A percentile compares a stretch with the other conserved stretches of the same genome.
Evolutionary conservation across 768 basidiomycete genomes (phyloP).

Genomic region (Russula griseocarnosa): DNA sequence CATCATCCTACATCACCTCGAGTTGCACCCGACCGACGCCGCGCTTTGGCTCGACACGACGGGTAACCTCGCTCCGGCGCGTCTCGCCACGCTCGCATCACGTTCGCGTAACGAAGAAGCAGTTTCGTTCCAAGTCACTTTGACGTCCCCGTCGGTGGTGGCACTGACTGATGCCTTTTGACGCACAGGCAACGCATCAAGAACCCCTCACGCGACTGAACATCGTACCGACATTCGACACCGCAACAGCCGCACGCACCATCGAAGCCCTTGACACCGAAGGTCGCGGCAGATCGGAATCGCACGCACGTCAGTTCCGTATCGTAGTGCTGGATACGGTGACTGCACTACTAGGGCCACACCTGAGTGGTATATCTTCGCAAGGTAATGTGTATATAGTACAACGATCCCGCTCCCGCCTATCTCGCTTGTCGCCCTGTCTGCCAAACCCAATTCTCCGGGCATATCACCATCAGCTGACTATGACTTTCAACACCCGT

Average conservation of each 20-base stretch:
- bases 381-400: slow-evolving; percentile 47
- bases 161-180: not conserved
- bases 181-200: not conserved
- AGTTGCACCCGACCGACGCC: slow-evolving; percentile 35
- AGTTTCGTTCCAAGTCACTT: slow-evolving; percentile 16
- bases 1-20: slow-evolving; percentile 52
- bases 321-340: slow-evolving; percentile 63
- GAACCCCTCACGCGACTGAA: slow-evolving; percentile 16
- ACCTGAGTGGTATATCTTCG: slow-evolving; percentile 60
- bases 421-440: not conserved
- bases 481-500: not conserved
- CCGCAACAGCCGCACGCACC: slow-evolving; percentile 5
- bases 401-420: not conserved
- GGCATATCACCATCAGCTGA: not conserved
- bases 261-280: slow-evolving; percentile 16
- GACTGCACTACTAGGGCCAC: slow-evolving; percentile 59
- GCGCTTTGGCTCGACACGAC: slow-evolving; percentile 71
- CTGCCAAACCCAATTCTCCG: too few species aligned
- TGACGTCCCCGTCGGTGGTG: not conserved
- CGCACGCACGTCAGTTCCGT: slow-evolving; percentile 27
- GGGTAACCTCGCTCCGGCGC: slow-evolving; percentile 59
- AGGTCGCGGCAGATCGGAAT: not conserved
- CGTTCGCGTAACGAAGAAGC: slow-evolving; percentile 29
- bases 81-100: slow-evolving; percentile 38
- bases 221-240: slow-evolving; percentile 16